phyloP scores from a whole-genome alignment of 179 eudicot species.

The Beta corolliflora region DNA sequence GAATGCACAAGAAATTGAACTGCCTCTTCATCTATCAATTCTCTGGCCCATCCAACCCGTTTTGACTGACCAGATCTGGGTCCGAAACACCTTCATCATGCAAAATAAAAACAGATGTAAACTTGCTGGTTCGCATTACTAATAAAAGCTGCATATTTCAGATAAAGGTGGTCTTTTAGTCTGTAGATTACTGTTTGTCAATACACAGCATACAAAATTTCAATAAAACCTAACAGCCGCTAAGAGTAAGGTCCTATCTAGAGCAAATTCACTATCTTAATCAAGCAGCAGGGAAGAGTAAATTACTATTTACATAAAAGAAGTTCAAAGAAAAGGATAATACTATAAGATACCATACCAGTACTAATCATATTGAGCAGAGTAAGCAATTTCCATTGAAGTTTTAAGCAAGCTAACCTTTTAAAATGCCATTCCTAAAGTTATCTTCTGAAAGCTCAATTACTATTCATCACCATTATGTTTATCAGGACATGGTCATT shows the following conservation, averaged over 20 bases:
- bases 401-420: no score
- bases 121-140: neutral
- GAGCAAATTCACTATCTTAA: neutral
- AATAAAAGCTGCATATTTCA: neutral
- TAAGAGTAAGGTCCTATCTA: neutral
- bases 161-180: neutral
- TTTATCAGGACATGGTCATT: no score
- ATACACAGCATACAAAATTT: neutral
- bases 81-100: slow-evolving; percentile 77
- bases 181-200: neutral
- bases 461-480: no score
- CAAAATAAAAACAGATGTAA: neutral
- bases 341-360: no score
- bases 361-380: no score
- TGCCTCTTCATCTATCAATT: slow-evolving; percentile 83
- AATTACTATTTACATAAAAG: no score
- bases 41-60: slow-evolving; percentile 80
- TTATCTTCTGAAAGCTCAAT: no score
- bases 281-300: neutral
- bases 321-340: no score
- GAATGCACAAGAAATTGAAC: slow-evolving; percentile 67
- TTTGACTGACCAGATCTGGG: slow-evolving; percentile 71
- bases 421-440: no score
- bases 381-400: no score
- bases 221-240: neutral